Conservation (phyloP, 2,329 filamentous ascomycete species). For the Beauveria pseudobassiana region DNA sequence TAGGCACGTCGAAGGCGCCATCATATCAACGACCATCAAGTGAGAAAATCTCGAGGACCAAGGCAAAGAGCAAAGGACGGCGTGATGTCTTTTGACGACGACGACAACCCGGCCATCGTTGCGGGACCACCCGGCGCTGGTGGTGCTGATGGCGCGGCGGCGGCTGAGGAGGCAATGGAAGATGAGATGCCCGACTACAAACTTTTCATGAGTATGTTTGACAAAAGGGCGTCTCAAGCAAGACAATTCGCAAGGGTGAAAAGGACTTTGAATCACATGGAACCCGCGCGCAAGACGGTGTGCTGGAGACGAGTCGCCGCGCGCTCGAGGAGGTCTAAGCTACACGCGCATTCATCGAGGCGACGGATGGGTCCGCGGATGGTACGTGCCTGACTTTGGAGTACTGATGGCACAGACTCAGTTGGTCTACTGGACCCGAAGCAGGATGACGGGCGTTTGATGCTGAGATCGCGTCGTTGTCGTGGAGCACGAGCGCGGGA, state of each 20-base stretch:
- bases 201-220: slow-evolving; percentile 51
- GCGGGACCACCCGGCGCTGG: slow-evolving; percentile 13
- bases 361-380: slow-evolving; percentile 59
- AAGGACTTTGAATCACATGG: slow-evolving; percentile 97
- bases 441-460: slow-evolving; percentile 22
- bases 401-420: slow-evolving; percentile 8
- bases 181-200: slow-evolving; percentile 86
- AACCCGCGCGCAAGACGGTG: slow-evolving; percentile 69
- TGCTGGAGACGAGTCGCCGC: slow-evolving; percentile 71
- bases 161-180: slow-evolving; percentile 53
- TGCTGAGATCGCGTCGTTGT: slow-evolving; percentile 50
- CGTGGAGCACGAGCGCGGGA: slow-evolving; percentile 64
- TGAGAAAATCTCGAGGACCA: neutral
- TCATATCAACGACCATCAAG: neutral
- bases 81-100: slow-evolving; percentile 36
- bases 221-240: slow-evolving; percentile 44
- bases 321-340: slow-evolving; percentile 86
- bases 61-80: neutral
- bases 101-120: slow-evolving; percentile 29
- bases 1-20: neutral
- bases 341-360: slow-evolving; percentile 68
- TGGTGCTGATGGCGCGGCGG: slow-evolving; percentile 21
- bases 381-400: slow-evolving; percentile 63
- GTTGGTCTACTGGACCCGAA: neutral
- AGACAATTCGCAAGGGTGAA: slow-evolving; percentile 80